phyloP scores from a whole-genome alignment of 2,329 filamentous ascomycete species.

The Metarhizium humberi region DNA sequence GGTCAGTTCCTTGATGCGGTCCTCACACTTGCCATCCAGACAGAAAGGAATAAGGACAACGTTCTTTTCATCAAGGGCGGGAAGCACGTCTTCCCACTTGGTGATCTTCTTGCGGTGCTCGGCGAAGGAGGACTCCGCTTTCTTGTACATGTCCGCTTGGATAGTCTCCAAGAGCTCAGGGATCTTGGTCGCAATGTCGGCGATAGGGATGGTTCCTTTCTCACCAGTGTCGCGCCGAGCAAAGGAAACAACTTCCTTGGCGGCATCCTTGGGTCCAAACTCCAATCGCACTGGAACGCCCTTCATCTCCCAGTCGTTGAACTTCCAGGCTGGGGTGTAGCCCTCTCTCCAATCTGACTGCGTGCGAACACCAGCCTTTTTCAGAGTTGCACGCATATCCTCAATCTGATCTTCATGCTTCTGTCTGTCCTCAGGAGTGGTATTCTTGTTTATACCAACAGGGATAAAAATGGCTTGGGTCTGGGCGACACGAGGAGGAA shows the following conservation, averaged over 20 bases:
- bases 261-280: constrained; percentile 90
- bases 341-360: constrained; percentile 80
- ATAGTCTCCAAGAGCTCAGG: constrained; percentile 82
- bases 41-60: constrained; percentile 90
- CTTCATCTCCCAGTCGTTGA: constrained; percentile 97
- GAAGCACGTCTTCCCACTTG: constrained; percentile 86
- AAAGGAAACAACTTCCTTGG: constrained; percentile 73
- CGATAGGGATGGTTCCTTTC: constrained; percentile 71
- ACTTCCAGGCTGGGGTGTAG: constrained; percentile 95
- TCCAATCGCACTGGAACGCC: constrained; percentile 90
- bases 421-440: constrained; percentile 66
- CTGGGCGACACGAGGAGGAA: constrained; percentile 84
- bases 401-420: constrained; percentile 70
- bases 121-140: constrained; percentile 70
- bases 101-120: constrained; percentile 73
- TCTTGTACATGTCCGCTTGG: constrained; percentile 68
- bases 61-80: constrained; percentile 84
- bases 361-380: constrained; percentile 64
- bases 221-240: constrained; percentile 81
- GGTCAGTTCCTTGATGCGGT: constrained; percentile 88
- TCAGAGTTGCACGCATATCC: constrained; percentile 58
- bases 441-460: constrained; percentile 87
- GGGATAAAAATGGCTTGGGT: constrained; percentile 81
- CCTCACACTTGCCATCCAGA: constrained; percentile 72
- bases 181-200: constrained; percentile 63